Percentiles rank a stretch among this genome's conserved stretches.
Evolutionary conservation across 208 protist genomes (phyloP).

Genomic region (Cochliopodium minus): DNA sequence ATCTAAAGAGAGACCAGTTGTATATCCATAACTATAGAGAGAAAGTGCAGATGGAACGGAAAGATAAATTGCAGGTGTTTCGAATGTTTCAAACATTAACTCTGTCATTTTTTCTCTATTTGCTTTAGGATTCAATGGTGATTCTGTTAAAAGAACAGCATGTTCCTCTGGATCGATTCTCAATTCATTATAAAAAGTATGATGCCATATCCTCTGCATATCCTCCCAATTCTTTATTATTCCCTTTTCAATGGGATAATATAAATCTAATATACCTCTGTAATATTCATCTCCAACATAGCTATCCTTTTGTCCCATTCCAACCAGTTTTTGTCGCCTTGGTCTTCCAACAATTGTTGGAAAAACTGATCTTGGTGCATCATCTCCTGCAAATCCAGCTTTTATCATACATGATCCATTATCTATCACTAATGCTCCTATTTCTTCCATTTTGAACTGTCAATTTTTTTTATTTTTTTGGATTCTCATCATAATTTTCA

Average conservation of each 20-base stretch:
- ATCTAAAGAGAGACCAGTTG: conserved; percentile 72
- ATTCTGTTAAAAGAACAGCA: conserved; percentile 60
- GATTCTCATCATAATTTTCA: no score
- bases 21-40: conserved; percentile 70
- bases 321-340: conserved; percentile 58
- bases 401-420: conserved; percentile 49
- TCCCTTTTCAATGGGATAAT: conserved; percentile 47
- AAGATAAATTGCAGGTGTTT: conserved; percentile 65
- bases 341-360: conserved; percentile 62
- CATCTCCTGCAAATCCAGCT: conserved; percentile 58
- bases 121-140: conserved; percentile 45
- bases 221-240: conserved; percentile 62
- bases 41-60: conserved; percentile 64
- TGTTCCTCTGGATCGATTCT: conserved; percentile 62
- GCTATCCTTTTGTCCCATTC: conserved; percentile 66
- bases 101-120: conserved; percentile 63
- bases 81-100: conserved; percentile 79
- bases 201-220: conserved; percentile 66
- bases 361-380: conserved; percentile 51
- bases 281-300: conserved; percentile 61
- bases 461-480: no score
- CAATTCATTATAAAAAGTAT: conserved; percentile 67
- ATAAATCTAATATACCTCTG: conserved; percentile 50
- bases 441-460: no score
- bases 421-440: conserved; percentile 60